Conservation (phyloP, 306 rosid species). For the Cicer yamashitae region DNA sequence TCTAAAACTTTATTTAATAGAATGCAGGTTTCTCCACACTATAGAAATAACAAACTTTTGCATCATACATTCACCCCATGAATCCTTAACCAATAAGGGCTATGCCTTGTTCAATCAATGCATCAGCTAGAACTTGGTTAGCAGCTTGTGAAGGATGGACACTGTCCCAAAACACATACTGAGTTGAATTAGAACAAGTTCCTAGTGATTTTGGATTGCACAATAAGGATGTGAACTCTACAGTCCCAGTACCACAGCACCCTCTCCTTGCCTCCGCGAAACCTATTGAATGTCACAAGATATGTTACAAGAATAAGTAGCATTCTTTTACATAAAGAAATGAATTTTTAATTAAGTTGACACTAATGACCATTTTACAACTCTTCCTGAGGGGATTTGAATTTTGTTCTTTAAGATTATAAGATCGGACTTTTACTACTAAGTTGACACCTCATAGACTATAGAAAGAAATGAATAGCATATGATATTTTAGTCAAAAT, state of each 20-base stretch:
- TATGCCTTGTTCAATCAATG: slow-evolving; percentile 69
- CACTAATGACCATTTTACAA: no score
- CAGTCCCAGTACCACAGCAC: slow-evolving; percentile 84
- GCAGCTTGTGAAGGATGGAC: slow-evolving; percentile 95
- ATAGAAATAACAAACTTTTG: slow-evolving; percentile 39
- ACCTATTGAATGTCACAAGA: slow-evolving; percentile 50
- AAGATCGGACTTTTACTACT: no score
- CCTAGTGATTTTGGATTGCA: slow-evolving; percentile 81
- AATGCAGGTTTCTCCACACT: slow-evolving; percentile 29
- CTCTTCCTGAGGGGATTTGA: no score
- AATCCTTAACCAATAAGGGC: slow-evolving; percentile 45
- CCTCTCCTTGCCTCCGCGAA: slow-evolving; percentile 81
- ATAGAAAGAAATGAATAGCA: not conserved
- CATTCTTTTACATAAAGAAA: not conserved
- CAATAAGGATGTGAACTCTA: slow-evolving; percentile 71
- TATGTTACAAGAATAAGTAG: slow-evolving; percentile 4
- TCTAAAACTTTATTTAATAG: slow-evolving; percentile 31
- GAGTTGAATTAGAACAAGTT: slow-evolving; percentile 85
- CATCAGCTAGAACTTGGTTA: slow-evolving; percentile 81
- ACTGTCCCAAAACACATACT: slow-evolving; percentile 92
- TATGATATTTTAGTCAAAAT: slow-evolving; percentile 10
- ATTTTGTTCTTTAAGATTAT: no score
- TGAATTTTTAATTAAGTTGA: no score
- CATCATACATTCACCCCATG: slow-evolving; percentile 14
- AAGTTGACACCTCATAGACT: no score